phyloP scores from a whole-genome alignment of 2,329 filamentous ascomycete species.

The Grosmannia huntii region DNA sequence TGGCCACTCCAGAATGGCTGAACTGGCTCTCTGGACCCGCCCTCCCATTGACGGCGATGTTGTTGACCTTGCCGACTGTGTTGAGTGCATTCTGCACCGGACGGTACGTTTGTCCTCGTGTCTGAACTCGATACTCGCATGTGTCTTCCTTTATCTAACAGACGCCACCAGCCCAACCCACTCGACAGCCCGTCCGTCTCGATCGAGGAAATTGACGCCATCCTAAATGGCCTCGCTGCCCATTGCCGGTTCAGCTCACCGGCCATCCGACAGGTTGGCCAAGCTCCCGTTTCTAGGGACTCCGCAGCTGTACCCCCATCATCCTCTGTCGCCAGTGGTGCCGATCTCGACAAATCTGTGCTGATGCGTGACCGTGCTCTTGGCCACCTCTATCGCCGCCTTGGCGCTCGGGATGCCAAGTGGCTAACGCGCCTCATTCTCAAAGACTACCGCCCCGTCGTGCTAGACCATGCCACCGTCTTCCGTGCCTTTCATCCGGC shows the following conservation, averaged over 20 bases:
- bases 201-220: slow-evolving; percentile 58
- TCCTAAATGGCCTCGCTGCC: slow-evolving; percentile 55
- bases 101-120: slow-evolving; percentile 32
- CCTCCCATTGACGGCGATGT: slow-evolving; percentile 50
- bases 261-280: slow-evolving; percentile 31
- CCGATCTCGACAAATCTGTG: not conserved
- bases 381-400: slow-evolving; percentile 41
- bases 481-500: slow-evolving; percentile 53
- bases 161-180: slow-evolving; percentile 27
- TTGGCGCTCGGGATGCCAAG: slow-evolving; percentile 61
- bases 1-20: slow-evolving; percentile 43
- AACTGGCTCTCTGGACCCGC: slow-evolving; percentile 50
- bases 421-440: slow-evolving; percentile 76
- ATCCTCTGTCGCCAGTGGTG: not conserved
- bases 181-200: slow-evolving; percentile 32
- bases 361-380: slow-evolving; percentile 29
- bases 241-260: slow-evolving; percentile 59
- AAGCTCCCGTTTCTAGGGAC: not conserved
- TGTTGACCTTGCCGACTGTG: slow-evolving; percentile 58
- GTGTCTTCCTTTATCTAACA: slow-evolving; percentile 13
- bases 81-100: slow-evolving; percentile 49
- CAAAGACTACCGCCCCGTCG: slow-evolving; percentile 59
- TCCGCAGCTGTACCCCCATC: not conserved
- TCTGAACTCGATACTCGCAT: too few relatives aligned
- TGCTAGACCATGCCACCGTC: slow-evolving; percentile 43